Evolutionary conservation across 345 rosid species (phyloP), one percentile per base, ranked within the genome.

Genomic region (Gossypium turneri): DNA sequence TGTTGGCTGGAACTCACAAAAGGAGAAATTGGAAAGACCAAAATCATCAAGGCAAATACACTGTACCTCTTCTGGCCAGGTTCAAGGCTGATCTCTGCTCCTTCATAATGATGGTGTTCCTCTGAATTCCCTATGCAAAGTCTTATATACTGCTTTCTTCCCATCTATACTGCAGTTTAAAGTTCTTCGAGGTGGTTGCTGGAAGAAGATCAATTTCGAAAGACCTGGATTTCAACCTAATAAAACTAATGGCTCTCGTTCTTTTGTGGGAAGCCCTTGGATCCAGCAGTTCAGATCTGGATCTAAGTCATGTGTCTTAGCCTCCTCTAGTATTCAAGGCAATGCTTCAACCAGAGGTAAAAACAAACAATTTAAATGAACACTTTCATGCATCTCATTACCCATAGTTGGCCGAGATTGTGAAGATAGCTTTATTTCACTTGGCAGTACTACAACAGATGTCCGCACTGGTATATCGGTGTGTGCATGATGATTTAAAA

Each of bases 101-200:
- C 38, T 72, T 66, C 50, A 70, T 58, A 22, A 20, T 67, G 34
- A 45, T 27, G 27, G 44, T 68, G 13, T 10, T 0, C 41, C 41
- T 34, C 7, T 34, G 38, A 34, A 34, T 34, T 34, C 41, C 41
- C 41, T 34, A 34, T 34, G 41, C 34, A 56, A 47, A 11, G 47
- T 72, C 43, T 62, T 44, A 45, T 63, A 20, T 67, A 24, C 65
- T 70, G 27, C 29, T 83, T 19, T 27, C 29, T 17, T 65, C 71
- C 38, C 38, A 34, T 61, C 51, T 47, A 44, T 75, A 2, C 75
- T 78, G 63, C 80, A 90, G 98, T 92, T 88, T 82, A 89, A 86
- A 86, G 90, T 91, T 85, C 86, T 81, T 77, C 88, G 83, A 80
- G 81, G 76, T 83, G 97, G 97, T 66, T 73, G 74, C 79, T 89